Percentiles rank a stretch among this genome's conserved stretches.
These are phyloP conservation scores for Telopea speciosissima DNA, from an alignment of 177 flowering plant species.

Conservation along the genomic window DNA sequence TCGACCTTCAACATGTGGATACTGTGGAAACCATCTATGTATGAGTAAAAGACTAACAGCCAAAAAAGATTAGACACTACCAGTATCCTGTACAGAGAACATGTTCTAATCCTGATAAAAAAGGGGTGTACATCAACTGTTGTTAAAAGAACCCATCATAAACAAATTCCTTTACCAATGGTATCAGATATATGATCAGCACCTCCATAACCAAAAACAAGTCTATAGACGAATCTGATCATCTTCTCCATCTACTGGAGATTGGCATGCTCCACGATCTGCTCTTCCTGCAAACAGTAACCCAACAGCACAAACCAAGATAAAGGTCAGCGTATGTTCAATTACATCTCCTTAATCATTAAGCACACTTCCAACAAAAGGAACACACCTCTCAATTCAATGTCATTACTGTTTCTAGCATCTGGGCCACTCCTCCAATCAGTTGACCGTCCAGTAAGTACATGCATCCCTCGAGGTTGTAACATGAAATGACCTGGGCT, in stretches of 20 bases:
- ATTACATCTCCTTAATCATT: neutral
- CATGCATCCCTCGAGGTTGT: conserved; percentile 37
- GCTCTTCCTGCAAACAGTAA: conserved; percentile 34
- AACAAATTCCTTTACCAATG: neutral
- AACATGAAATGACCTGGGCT: conserved; percentile 41
- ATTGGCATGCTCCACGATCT: conserved; percentile 29
- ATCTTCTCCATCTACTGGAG: conserved; percentile 47
- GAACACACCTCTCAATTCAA: conserved; percentile 34
- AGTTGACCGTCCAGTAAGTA: conserved; percentile 22
- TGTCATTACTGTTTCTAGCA: conserved; percentile 2
- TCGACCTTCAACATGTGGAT: neutral
- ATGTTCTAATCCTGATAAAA: neutral
- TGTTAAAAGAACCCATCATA: neutral
- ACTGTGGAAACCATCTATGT: neutral
- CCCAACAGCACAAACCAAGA: neutral
- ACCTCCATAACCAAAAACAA: neutral
- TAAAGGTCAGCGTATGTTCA: neutral
- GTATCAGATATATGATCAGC: neutral
- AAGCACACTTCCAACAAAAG: neutral
- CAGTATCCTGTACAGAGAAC: conserved; percentile 3
- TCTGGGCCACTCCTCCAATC: conserved; percentile 44
- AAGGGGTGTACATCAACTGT: neutral
- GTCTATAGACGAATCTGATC: conserved; percentile 23
- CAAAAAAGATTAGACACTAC: neutral
- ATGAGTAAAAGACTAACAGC: neutral